These are phyloP conservation scores for Penicillium sp. DNA, from an alignment of 2,329 filamentous ascomycete genomes.

Conservation along the genomic window DNA sequence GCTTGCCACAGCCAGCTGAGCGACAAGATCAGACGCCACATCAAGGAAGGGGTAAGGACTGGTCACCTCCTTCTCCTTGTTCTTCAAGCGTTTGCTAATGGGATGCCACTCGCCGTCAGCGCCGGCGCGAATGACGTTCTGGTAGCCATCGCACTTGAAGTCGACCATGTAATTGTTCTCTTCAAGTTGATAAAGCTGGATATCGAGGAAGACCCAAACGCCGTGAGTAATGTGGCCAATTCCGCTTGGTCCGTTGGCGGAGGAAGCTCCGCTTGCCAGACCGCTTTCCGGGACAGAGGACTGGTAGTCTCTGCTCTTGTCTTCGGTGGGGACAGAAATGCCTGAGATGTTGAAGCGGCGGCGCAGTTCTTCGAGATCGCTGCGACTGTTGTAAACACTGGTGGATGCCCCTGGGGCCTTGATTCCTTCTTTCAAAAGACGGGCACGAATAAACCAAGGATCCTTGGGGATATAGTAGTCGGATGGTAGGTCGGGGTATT, in stretches of 20 bases:
- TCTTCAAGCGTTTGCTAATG: slow-evolving; percentile 49
- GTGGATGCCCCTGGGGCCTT: slow-evolving; percentile 49
- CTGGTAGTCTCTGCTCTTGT: slow-evolving; percentile 25
- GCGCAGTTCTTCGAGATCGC: slow-evolving; percentile 43
- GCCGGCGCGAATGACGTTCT: slow-evolving; percentile 68
- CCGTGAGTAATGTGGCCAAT: slow-evolving; percentile 58
- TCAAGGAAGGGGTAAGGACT: slow-evolving; percentile 95
- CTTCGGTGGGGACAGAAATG: slow-evolving; percentile 35
- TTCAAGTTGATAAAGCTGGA: slow-evolving; percentile 94
- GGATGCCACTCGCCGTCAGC: slow-evolving; percentile 48
- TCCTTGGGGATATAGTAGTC: slow-evolving; percentile 87
- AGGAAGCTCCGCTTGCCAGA: slow-evolving; percentile 35
- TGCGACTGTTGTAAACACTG: slow-evolving; percentile 42
- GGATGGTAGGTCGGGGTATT: slow-evolving; percentile 46
- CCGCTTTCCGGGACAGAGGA: slow-evolving; percentile 36
- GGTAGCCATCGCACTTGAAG: slow-evolving; percentile 97
- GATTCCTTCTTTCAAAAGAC: slow-evolving; percentile 81
- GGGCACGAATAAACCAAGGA: slow-evolving; percentile 89
- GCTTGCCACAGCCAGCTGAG: slow-evolving; percentile 83
- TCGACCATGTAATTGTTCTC: slow-evolving; percentile 91
- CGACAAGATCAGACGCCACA: slow-evolving; percentile 86
- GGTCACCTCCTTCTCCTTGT: slow-evolving; percentile 92
- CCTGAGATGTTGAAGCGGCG: slow-evolving; percentile 40
- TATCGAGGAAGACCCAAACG: slow-evolving; percentile 91
- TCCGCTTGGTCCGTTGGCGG: slow-evolving; percentile 33